Base-by-base conservation (phyloP, 371 early-diverging fungal species). In the Nematocida homosporus region DNA sequence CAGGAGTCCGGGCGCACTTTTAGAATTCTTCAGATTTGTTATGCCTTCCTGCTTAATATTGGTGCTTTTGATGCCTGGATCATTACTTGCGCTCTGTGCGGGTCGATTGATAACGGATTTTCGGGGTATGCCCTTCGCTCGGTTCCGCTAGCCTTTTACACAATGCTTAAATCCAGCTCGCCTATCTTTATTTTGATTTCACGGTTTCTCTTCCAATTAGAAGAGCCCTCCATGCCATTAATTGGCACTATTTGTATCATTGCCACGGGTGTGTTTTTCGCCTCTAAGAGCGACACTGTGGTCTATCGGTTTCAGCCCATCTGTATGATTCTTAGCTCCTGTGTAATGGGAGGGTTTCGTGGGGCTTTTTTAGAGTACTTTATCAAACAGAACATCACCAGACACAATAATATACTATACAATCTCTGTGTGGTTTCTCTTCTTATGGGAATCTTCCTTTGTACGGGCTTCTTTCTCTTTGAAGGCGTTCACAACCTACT, bases 281-380 rank as follows among this genome's bases (percentile, higher is more conserved):
- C 79, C 13, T 69, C 81, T 1, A 56, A 76, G 18, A 81, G 78
- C 50, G 65, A 72, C 34, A 57, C 68, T 34, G 57, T 60, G 2
- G n/a, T 10, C 30, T 78, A 75, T 60, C 48, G 79, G 37, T 4
- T 30, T 6, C 37, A 40, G 18, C 37, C 65, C 6, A 79, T 66
- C 0, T 65, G 80, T 54, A 40, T 81, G 25, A 69, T 82, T 30
- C 57, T 69, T 3, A 29, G 60, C 3, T 69, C 80, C 2, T 81
- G 79, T 42, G 60, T 84, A 29, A 81, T 83, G 77, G 80, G 80
- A 2, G 83, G 85, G 3, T 80, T 84, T 42, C 60, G 82, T 44
- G 81, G 83, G 85, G 80, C 82, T n/a, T 82, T 82, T 76, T 60
- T 84, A 29, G 81, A 82, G 57, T 81, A 81, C 41, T 51, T 84